These are phyloP conservation scores for Kockiozyma suomiensis DNA, from an alignment of 805 yeast genomes.

Conservation along the genomic window DNA sequence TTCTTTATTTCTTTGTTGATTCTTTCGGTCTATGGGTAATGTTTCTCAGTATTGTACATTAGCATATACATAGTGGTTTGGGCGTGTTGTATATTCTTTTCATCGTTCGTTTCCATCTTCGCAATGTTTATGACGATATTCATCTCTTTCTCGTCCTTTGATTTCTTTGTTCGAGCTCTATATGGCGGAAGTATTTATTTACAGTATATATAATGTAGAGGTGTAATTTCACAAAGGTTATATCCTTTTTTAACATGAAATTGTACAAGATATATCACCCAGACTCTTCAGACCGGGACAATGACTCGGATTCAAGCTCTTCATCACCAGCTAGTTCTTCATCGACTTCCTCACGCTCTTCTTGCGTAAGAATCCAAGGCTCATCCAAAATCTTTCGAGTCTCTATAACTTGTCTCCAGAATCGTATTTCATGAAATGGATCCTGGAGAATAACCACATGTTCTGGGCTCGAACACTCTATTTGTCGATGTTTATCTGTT, in stretches of 20 bases:
- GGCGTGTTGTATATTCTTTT: background rate
- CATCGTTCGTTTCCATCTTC: background rate
- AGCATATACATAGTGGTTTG: background rate
- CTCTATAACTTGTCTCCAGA: background rate
- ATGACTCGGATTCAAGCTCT: too few species aligned
- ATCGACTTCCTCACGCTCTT: background rate
- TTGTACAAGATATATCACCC: too few species aligned
- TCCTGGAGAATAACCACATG: background rate
- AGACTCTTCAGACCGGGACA: too few species aligned
- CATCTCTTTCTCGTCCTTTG: too few species aligned
- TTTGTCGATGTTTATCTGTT: background rate
- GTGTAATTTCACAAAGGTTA: too few species aligned
- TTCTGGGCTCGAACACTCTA: background rate
- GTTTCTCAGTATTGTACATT: background rate
- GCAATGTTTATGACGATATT: too few species aligned
- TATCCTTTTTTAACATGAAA: too few species aligned
- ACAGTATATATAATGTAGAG: too few species aligned
- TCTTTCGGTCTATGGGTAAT: too few species aligned
- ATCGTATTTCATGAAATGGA: background rate
- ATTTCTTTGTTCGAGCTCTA: too few species aligned
- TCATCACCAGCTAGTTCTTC: too few species aligned
- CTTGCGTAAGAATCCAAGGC: background rate
- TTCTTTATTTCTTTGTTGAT: background rate
- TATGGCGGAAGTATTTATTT: too few species aligned
- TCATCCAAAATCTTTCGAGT: background rate